Evolutionary conservation across 2,329 filamentous ascomycete species (phyloP).

Genomic region (Coleophoma eucalyptorum): DNA sequence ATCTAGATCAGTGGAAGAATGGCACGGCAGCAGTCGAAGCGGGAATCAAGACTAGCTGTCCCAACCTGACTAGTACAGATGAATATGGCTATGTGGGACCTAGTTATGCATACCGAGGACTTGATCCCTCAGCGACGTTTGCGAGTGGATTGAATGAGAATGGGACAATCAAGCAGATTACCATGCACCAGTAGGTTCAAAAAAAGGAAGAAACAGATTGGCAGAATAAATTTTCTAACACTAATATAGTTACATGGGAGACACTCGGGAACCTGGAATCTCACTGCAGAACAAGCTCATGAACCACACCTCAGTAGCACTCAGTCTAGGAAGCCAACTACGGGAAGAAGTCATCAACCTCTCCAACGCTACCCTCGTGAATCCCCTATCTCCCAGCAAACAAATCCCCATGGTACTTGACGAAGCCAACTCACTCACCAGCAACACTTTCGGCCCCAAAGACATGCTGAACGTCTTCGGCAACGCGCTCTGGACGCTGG

Average conservation of each 20-base stretch:
- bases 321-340: neutral
- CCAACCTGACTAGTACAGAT: conserved; percentile 37
- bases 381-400: neutral
- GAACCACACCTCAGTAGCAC: conserved; percentile 50
- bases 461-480: conserved; percentile 10
- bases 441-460: conserved; percentile 6
- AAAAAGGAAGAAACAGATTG: neutral
- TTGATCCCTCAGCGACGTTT: conserved; percentile 40
- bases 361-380: neutral
- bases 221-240: conserved; percentile 1
- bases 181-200: conserved; percentile 52
- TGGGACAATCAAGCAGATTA: conserved; percentile 46
- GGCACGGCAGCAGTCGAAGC: conserved; percentile 45
- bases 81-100: conserved; percentile 52
- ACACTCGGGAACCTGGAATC: conserved; percentile 53
- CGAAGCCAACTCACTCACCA: conserved; percentile 13
- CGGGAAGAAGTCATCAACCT: neutral
- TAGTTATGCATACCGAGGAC: conserved; percentile 47
- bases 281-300: conserved; percentile 61
- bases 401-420: conserved; percentile 5
- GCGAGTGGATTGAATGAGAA: conserved; percentile 42
- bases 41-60: conserved; percentile 44
- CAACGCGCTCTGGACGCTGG: conserved; percentile 12
- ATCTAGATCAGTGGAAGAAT: conserved; percentile 54
- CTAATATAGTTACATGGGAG: conserved; percentile 53